Base-by-base conservation (phyloP, 176 grass and related monocot genomes). In the Tuctoria greenei region DNA sequence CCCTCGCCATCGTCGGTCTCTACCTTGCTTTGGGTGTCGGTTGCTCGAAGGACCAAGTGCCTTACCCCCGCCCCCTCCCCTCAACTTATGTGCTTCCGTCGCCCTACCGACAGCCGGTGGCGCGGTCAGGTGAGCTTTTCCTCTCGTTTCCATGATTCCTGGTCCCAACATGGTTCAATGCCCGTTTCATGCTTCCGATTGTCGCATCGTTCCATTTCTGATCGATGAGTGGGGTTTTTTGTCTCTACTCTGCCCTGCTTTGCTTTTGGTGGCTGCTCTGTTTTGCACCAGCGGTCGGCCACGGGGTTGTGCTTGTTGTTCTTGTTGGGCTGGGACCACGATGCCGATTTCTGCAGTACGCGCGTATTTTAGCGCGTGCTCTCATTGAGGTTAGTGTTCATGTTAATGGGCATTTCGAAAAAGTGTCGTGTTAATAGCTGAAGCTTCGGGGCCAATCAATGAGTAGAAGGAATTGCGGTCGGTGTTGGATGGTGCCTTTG, bases 81-180 rank as follows among this genome's bases (percentile, higher is more conserved):
- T 79, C 64, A 50, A 10, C 36, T 79, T 79, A 24, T 57, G 50
- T 25, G 50, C 36, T 55, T 18, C 49, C n/a, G 9, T 4, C 36
- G 49, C 76, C 47, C 51, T 50, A 25, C 50, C 50, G 15, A 0
- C 75, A 46, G 34, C 46, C 50, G 15, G 14, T 63, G 62, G n/a
- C 62, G 23, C 10, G 47, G 68, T 79, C 76, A 79, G 76, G 76
- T 68, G 50, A 79, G 50, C 3, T 17, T 17, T 50, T 49, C 42
- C 36, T 28, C 49, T 21, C 63, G 4, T 66, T 44, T 50, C 7
- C 47, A 5, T 0, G 37, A 15, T 28, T 68, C 5, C 63, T 28
- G 15, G 40, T 57, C 36, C 16, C 9, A 2, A n/a, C 17, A n/a
- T 23, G 36, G 16, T 41, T 16, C 49, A 79, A 79, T 79, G 76